phyloP scores from a whole-genome alignment of 1,284 basidiomycete species.

The Ganoderma lucidum region DNA sequence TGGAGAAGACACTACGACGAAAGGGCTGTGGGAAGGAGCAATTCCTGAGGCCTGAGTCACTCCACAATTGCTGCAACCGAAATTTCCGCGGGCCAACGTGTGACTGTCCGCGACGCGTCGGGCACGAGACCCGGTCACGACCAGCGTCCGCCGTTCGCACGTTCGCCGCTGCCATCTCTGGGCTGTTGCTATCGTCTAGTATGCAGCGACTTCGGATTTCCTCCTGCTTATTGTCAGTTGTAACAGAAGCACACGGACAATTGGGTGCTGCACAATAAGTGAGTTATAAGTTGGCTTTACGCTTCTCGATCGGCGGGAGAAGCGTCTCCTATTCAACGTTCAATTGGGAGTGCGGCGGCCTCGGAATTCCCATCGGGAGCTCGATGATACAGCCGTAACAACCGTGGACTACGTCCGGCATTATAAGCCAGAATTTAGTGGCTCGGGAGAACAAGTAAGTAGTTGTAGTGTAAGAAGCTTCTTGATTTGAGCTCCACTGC shows the following conservation, averaged over 20 bases:
- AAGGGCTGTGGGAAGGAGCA: no score
- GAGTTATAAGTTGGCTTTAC: background rate
- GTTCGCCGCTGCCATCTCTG: background rate
- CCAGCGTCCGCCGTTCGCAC: background rate
- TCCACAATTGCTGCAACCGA: background rate
- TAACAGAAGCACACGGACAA: background rate
- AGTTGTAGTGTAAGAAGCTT: background rate
- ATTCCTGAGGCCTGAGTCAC: background rate
- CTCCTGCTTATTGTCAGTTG: background rate
- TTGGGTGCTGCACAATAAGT: background rate
- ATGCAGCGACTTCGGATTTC: background rate
- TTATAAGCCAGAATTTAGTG: background rate
- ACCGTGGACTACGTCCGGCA: background rate
- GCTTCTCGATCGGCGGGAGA: background rate
- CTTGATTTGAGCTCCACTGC: background rate
- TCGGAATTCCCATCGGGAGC: background rate
- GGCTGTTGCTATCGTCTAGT: background rate
- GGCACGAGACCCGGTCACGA: slow-evolving; percentile 1
- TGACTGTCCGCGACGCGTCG: slow-evolving; percentile 2
- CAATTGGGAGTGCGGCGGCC: background rate
- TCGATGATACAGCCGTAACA: background rate
- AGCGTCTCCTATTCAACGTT: background rate
- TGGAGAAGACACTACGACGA: no score
- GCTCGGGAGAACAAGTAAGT: background rate
- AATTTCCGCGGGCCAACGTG: background rate